Evolutionary conservation across 768 basidiomycete species (phyloP), one percentile per base, ranked within the genome.

Genomic region (Galerina sulciceps): DNA sequence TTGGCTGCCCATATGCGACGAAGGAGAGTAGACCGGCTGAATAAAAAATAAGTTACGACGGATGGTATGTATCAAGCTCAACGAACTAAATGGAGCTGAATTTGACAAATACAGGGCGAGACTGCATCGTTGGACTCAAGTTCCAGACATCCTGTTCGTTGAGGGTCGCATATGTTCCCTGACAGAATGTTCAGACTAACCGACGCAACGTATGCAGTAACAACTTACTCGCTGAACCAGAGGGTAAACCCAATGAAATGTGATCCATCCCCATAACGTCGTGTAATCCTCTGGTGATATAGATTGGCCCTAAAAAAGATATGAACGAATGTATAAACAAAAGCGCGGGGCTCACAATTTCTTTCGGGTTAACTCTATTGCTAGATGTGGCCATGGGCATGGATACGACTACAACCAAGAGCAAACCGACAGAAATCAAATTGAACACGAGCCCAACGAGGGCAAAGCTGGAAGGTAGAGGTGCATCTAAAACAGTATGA

Each of bases 261-360:
- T 84, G 0, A 85, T 72, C 91, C 91, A 92, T 40, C 82, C 81
- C 75, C 82, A 84, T 13, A 94, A 77, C 1, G 85, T 75, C 0
- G 87, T 86, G 66, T 92, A 93, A 63, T 93, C 91, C 67, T 94
- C 92, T 0, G 86, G 89, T 2, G 85, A 82, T n/a, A 87, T 72
- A 3, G 79, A 72, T 15, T 67, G 67, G 6, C 85, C 86, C 87
- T 88, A 40, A 5, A 31, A 18, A 36, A 23, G 40, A 42, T 4
- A 26, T 53, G 31, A 53, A 40, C 22, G 26, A 31, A 60, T 46
- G 46, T 17, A 36, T 22, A 18, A 42, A n/a, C 14, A 37, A 17
- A 38, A 36, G 34, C 44, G 40, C 45, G 47, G 1, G 10, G 76
- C 88, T 67, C 63, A 91, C 91, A 64, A 92, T 88, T 18, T 91